These are phyloP conservation scores for Pogostemon cablin DNA, from an alignment of 257 asterid species.

Conservation along the genomic window DNA sequence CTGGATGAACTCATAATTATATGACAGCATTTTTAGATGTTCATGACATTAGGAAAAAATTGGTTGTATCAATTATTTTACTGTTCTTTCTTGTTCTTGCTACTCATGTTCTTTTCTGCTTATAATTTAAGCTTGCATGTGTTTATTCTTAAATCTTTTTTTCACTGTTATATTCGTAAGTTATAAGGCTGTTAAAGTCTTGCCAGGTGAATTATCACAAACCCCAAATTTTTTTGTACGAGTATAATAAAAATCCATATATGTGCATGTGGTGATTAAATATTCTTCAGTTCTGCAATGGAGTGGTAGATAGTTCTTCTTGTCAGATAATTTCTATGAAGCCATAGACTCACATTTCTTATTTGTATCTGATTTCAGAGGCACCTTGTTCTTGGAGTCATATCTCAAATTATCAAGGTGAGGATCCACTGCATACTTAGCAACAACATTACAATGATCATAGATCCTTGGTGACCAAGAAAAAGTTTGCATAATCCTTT, in stretches of 20 bases:
- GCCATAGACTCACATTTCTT: conserved; percentile 34
- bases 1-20: not conserved
- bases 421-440: conserved; percentile 29
- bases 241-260: not conserved
- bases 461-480: conserved; percentile 20
- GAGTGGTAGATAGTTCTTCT: conserved; percentile 3
- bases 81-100: conserved; percentile 19
- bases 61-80: not conserved
- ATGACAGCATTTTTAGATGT: not conserved
- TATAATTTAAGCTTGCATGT: not conserved
- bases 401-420: conserved; percentile 98
- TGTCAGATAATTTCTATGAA: conserved; percentile 15
- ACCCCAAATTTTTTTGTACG: not conserved
- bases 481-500: conserved; percentile 10
- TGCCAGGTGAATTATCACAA: conserved; percentile 9
- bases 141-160: not conserved
- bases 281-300: conserved; percentile 18
- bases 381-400: conserved; percentile 96
- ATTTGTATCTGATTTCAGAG: conserved; percentile 60
- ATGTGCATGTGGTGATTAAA: not conserved
- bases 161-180: not conserved
- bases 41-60: conserved; percentile 11
- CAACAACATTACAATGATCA: conserved; percentile 23
- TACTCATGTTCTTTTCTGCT: not conserved
- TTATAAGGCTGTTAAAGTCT: conserved; percentile 12